Conservation (phyloP, 768 basidiomycete species). For the Tricholoma sp. region DNA sequence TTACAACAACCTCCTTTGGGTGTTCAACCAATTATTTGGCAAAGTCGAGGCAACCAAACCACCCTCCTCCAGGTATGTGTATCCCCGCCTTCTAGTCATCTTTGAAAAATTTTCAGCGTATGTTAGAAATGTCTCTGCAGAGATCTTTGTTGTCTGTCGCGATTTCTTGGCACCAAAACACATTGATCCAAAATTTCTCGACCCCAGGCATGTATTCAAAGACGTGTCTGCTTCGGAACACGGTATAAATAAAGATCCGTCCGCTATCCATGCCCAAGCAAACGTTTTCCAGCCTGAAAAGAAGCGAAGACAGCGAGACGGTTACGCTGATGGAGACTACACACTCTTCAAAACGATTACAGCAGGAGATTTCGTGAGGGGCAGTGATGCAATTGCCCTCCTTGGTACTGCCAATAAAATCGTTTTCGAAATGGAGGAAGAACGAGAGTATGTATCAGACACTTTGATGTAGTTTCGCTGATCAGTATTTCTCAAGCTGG, state of each 20-base stretch:
- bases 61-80: slow-evolving; percentile 81
- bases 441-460: slow-evolving; percentile 58
- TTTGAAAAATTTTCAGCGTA: slow-evolving; percentile 4
- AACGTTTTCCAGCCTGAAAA: slow-evolving; percentile 98
- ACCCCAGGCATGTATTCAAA: slow-evolving; percentile 97
- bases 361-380: slow-evolving; percentile 67
- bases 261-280: slow-evolving; percentile 66
- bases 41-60: slow-evolving; percentile 99
- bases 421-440: slow-evolving; percentile 74
- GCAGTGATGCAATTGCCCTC: slow-evolving; percentile 67
- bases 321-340: slow-evolving; percentile 93
- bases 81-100: neutral
- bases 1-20: slow-evolving; percentile 99
- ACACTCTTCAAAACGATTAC: slow-evolving; percentile 75
- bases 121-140: slow-evolving; percentile 92
- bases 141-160: slow-evolving; percentile 98
- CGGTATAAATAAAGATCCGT: slow-evolving; percentile 46
- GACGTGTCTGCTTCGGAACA: slow-evolving; percentile 57
- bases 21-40: slow-evolving; percentile 92
- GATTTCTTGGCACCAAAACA: slow-evolving; percentile 92
- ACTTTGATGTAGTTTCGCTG: neutral
- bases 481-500: slow-evolving; percentile 50
- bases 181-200: slow-evolving; percentile 97
- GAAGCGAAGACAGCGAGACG: slow-evolving; percentile 87
- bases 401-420: slow-evolving; percentile 80